phyloP scores from a whole-genome alignment of 2,329 filamentous ascomycete genomes.

The Geosmithia putterillii region DNA sequence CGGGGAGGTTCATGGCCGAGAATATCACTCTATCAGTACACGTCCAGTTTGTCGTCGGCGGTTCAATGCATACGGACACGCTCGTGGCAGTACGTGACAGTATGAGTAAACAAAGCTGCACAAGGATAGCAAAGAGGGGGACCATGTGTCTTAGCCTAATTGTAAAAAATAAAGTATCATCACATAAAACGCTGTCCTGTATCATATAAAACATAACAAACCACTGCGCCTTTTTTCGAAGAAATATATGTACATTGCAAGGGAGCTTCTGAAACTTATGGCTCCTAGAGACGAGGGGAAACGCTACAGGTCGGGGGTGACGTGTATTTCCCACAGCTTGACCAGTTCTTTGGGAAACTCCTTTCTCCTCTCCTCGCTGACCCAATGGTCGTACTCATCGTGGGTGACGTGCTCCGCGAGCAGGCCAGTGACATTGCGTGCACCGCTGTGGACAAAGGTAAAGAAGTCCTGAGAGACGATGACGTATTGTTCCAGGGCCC shows the following conservation, averaged over 20 bases:
- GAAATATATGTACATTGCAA: not conserved
- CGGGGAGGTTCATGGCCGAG: too few species aligned
- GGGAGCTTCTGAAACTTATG: not conserved
- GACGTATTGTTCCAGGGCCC: slow-evolving; percentile 49
- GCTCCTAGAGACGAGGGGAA: not conserved
- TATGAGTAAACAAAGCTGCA: not conserved
- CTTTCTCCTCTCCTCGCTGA: slow-evolving; percentile 17
- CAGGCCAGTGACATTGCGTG: slow-evolving; percentile 28
- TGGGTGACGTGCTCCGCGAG: slow-evolving; percentile 36
- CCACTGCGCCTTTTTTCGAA: not conserved
- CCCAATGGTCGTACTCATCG: slow-evolving; percentile 25
- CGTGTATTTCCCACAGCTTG: slow-evolving; percentile 29
- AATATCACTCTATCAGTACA: too few species aligned
- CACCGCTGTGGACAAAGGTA: slow-evolving; percentile 27
- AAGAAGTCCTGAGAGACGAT: slow-evolving; percentile 45
- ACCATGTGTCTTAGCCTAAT: not conserved
- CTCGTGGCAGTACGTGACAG: too few species aligned
- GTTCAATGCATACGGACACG: not conserved
- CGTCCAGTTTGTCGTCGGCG: not conserved
- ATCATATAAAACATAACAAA: not conserved
- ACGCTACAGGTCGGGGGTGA: slow-evolving; percentile 13
- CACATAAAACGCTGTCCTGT: not conserved
- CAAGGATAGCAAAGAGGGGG: not conserved
- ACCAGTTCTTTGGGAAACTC: slow-evolving; percentile 19
- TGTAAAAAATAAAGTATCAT: not conserved